Percentiles rank a stretch among this genome's conserved stretches.
phyloP scores from a whole-genome alignment of 345 rosid genomes.

The Citrus unshiu region DNA sequence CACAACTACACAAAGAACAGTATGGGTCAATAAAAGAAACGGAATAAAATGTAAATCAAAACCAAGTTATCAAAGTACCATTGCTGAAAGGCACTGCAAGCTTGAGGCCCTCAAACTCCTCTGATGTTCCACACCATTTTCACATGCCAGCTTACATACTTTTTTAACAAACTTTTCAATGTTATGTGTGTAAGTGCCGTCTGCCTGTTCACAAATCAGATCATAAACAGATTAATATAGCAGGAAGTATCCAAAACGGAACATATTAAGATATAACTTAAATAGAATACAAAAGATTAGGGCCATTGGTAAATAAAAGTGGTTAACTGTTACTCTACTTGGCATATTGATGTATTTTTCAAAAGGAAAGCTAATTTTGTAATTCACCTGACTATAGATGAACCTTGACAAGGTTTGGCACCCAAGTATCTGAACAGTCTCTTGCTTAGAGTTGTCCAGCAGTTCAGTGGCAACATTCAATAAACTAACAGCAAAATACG shows the following conservation, averaged over 20 bases:
- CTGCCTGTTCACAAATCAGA: constrained; percentile 49
- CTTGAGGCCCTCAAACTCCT: constrained; percentile 66
- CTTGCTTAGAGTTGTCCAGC: constrained; percentile 70
- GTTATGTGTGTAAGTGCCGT: constrained; percentile 71
- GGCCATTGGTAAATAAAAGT: background rate
- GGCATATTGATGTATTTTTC: background rate
- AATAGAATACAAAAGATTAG: background rate
- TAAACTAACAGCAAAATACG: constrained; percentile 76
- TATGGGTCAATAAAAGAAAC: background rate
- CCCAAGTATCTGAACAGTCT: constrained; percentile 61
- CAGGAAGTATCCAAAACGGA: background rate
- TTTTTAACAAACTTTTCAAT: constrained; percentile 66
- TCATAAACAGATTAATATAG: background rate
- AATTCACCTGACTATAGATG: constrained; percentile 75
- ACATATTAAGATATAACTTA: background rate
- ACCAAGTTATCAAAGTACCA: constrained; percentile 43
- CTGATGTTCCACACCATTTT: constrained; percentile 46
- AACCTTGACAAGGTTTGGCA: constrained; percentile 84
- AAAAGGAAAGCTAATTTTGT: background rate
- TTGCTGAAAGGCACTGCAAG: constrained; percentile 90
- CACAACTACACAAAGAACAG: background rate
- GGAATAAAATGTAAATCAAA: background rate
- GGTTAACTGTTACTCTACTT: background rate
- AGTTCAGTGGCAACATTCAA: constrained; percentile 72
- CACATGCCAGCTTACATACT: constrained; percentile 67